Evolutionary conservation across 1,284 basidiomycete species (phyloP).

Genomic region (Ceratobasidium sp.): DNA sequence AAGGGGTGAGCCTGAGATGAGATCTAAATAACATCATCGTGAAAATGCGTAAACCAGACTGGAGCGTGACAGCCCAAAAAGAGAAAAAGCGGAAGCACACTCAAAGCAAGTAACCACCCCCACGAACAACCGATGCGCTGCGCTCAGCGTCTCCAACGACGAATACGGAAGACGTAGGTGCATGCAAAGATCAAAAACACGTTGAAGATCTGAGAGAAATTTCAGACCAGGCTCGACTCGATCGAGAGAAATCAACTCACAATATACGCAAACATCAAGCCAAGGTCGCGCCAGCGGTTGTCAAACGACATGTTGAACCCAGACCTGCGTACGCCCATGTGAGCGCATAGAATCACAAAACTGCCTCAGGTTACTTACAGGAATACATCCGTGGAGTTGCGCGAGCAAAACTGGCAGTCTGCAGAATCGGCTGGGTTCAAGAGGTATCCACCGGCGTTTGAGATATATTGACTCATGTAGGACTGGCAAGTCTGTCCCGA

Average conservation of each 20-base stretch:
- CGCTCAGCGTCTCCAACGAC: constrained; percentile 9
- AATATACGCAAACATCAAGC: constrained; percentile 69
- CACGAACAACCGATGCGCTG: too few relatives aligned
- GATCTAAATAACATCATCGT: too few relatives aligned
- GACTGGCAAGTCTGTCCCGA: constrained; percentile 74
- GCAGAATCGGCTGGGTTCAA: constrained; percentile 71
- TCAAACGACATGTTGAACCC: constrained; percentile 75
- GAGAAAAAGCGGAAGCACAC: too few relatives aligned
- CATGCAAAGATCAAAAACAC: constrained; percentile 12
- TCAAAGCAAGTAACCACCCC: too few relatives aligned
- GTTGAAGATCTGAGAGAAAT: constrained; percentile 27
- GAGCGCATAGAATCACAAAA: background rate
- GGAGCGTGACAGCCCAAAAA: too few relatives aligned
- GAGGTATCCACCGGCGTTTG: constrained; percentile 78
- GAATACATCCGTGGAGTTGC: constrained; percentile 61
- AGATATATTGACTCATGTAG: constrained; percentile 76
- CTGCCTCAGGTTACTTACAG: constrained; percentile 33
- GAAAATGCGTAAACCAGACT: too few relatives aligned
- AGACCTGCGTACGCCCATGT: constrained; percentile 60
- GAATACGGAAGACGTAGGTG: constrained; percentile 35
- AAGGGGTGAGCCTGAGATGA: too few relatives aligned
- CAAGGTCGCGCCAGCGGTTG: constrained; percentile 77
- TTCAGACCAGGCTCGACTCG: too few relatives aligned
- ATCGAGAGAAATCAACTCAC: constrained; percentile 50
- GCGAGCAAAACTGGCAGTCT: constrained; percentile 69